A percentile compares a stretch with the other conserved stretches of the same genome.
These are phyloP conservation scores for Massariosphaeria phaeospora DNA, from an alignment of 495 filamentous ascomycete species.

Conservation along the genomic window DNA sequence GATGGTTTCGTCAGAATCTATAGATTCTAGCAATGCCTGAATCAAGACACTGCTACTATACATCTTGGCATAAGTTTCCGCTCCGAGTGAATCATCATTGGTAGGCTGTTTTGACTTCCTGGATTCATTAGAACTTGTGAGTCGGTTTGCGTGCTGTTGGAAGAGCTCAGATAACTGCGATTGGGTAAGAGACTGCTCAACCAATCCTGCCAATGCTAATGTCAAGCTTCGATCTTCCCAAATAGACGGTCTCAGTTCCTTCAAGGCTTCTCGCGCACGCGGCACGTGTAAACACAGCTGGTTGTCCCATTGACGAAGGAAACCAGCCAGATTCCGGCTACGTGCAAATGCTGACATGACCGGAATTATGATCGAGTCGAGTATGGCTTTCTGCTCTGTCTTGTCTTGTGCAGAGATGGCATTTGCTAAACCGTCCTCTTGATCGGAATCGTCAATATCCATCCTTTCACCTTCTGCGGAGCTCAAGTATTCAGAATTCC, in stretches of 20 bases:
- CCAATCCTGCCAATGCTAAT: conserved; percentile 1
- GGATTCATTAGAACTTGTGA: background rate
- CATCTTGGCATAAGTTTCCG: background rate
- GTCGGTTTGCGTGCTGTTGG: background rate
- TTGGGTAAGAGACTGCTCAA: conserved; percentile 23
- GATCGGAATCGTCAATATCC: background rate
- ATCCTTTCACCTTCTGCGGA: background rate
- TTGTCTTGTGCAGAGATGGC: background rate
- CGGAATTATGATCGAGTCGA: conserved; percentile 43
- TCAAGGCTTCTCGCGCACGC: background rate
- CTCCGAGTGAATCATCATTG: background rate
- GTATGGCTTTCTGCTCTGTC: background rate
- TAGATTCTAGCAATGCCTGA: conserved; percentile 5
- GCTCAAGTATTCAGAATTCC: background rate
- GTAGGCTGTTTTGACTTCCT: background rate
- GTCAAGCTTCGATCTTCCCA: conserved; percentile 17
- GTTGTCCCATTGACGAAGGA: conserved; percentile 61
- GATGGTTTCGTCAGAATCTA: conserved; percentile 11
- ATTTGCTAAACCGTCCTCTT: background rate
- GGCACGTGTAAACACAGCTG: conserved; percentile 45
- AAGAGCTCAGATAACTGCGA: conserved; percentile 17
- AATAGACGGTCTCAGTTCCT: background rate
- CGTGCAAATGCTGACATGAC: conserved; percentile 59
- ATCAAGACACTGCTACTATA: conserved; percentile 15
- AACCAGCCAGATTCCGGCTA: conserved; percentile 60